These are phyloP conservation scores for Fusarium anguioides DNA, from an alignment of 2,329 filamentous ascomycete genomes.

Conservation along the genomic window DNA sequence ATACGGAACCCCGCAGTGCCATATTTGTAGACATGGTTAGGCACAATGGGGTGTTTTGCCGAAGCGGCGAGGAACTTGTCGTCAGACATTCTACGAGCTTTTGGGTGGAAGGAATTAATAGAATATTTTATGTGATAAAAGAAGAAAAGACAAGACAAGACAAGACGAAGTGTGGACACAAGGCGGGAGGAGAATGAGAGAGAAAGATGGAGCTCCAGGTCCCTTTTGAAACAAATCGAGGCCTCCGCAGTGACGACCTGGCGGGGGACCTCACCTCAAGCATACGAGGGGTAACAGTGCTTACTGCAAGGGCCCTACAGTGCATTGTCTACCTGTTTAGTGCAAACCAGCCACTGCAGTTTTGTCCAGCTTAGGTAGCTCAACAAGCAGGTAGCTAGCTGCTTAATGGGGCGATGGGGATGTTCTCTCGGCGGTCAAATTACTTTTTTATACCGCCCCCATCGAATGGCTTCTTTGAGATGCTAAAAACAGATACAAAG, in stretches of 20 bases:
- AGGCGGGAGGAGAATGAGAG: constrained; percentile 18
- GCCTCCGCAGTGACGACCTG: constrained; percentile 32
- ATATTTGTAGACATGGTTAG: constrained; percentile 69
- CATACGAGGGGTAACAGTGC: constrained; percentile 23
- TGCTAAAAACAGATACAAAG: constrained; percentile 32
- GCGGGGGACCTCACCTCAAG: constrained; percentile 18
- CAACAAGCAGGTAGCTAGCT: neutral
- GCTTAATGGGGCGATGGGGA: neutral
- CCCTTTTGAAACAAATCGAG: constrained; percentile 40
- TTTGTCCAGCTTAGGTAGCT: neutral
- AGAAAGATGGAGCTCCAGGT: constrained; percentile 40
- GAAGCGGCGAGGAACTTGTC: constrained; percentile 69
- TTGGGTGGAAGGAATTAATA: neutral
- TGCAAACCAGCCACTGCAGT: constrained; percentile 17
- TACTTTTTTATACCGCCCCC: constrained; percentile 21
- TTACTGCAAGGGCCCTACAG: constrained; percentile 14
- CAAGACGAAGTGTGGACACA: constrained; percentile 10
- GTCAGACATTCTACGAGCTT: constrained; percentile 57
- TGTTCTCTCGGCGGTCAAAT: constrained; percentile 11
- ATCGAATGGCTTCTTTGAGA: constrained; percentile 11
- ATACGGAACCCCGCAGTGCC: constrained; percentile 76
- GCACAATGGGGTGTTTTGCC: constrained; percentile 69
- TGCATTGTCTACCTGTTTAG: neutral
- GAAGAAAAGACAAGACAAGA: constrained; percentile 6
- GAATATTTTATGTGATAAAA: constrained; percentile 13